A percentile compares a stretch with the other conserved stretches of the same genome.
phyloP scores from a whole-genome alignment of 495 filamentous ascomycete species.

The Entonaema liquescens region DNA sequence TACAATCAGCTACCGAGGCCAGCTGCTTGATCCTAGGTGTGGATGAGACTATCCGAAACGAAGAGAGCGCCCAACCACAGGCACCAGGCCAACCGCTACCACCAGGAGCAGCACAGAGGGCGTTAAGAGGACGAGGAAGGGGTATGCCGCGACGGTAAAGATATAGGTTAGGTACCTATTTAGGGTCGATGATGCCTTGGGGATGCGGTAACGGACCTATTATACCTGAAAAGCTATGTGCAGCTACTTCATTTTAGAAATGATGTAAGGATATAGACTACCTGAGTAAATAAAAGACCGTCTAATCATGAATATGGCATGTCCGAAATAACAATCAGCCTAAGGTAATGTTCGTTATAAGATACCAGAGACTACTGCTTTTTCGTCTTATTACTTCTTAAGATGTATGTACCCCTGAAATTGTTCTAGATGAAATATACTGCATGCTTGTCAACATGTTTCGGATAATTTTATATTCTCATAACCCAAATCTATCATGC shows the following conservation, averaged over 20 bases:
- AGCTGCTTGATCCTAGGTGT: conserved; percentile 94
- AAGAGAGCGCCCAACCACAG: conserved; percentile 85
- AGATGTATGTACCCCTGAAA: neutral
- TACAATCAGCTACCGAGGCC: conserved; percentile 95
- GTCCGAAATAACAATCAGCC: too few species aligned
- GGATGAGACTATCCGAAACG: conserved; percentile 97
- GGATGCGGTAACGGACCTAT: conserved; percentile 26
- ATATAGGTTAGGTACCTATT: neutral
- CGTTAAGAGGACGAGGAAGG: conserved; percentile 81
- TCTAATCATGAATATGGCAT: conserved; percentile 8
- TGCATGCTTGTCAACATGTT: too few species aligned
- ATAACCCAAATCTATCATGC: neutral
- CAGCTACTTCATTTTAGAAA: conserved; percentile 17
- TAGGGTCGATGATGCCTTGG: conserved; percentile 6
- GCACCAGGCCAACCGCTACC: conserved; percentile 80
- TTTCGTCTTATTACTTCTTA: neutral
- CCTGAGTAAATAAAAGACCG: conserved; percentile 29
- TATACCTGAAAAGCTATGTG: conserved; percentile 31
- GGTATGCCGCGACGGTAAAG: conserved; percentile 86
- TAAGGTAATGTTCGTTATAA: neutral
- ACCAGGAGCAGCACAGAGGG: conserved; percentile 91
- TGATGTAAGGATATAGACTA: conserved; percentile 22
- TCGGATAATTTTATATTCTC: neutral
- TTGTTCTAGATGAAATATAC: too few species aligned
- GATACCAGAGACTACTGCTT: neutral